Base-by-base conservation (phyloP, 768 basidiomycete species). In the Zangia roseola region DNA sequence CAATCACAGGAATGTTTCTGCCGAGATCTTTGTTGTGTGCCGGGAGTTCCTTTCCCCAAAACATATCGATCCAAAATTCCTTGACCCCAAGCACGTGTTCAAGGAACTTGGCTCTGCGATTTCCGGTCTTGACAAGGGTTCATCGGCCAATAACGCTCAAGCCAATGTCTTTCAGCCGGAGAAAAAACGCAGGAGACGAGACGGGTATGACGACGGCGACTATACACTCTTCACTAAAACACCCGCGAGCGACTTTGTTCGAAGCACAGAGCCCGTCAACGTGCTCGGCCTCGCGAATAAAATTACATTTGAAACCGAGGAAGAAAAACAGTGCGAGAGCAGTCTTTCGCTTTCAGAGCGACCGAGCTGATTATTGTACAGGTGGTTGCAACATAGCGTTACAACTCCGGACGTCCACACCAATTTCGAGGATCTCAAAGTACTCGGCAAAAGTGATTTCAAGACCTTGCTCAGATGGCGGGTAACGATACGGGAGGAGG, bases 21-120 rank as follows among this genome's bases (percentile, higher is more conserved):
- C 97, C 12, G 97, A 99, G 71, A 99, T 99, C 64, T 99, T 99
- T 77, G 97, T 99, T 59, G 91, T 97, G 42, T 99, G 97, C 69
- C 87, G 86, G 48, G 91, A 91, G 49, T 99, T 92, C 73, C 79
- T 91, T 49, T 93, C 94, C 9, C 97, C 97, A 3, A 93, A 91
- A 69, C 80, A 87, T 59, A 95, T 99, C 59, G 97, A 99, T 63
- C 94, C 95, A 13, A 97, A 95, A 71, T 97, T 99, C 71, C 84
- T 99, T 53, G 94, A 97, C 66, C 91, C 95, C 4, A 91, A 85
- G 64, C 92, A 97, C 63, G 97, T 99, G 54, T 99, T 99, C 80
- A 94, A 97, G 68, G 95, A 97, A 43, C 74, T 91, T 19, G 73
- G 82, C 14, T 72, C 82, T 0, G 59, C 74, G 6, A 57, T 74